Evolutionary conservation across 345 rosid genomes (phyloP).

Genomic region (Excoecaria agallocha): DNA sequence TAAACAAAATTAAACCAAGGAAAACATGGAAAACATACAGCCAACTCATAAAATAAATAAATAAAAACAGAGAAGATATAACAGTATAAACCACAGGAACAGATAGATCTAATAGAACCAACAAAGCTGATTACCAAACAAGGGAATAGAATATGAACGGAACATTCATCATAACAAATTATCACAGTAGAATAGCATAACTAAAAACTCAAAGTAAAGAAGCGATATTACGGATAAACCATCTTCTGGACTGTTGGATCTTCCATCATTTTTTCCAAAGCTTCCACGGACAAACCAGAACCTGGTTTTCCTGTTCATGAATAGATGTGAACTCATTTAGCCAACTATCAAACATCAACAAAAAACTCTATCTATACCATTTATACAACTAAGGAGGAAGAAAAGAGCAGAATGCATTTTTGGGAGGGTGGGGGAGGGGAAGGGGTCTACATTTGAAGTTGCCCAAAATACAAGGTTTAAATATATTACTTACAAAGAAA

Average conservation of each 20-base stretch:
- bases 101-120: neutral
- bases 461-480: no score
- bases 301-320: conserved; percentile 46
- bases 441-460: no score
- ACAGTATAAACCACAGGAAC: neutral
- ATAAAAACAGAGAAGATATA: neutral
- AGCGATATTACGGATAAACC: conserved; percentile 80
- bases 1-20: conserved; percentile 13
- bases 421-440: no score
- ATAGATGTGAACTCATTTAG: conserved; percentile 19
- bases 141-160: neutral
- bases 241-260: conserved; percentile 96
- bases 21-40: neutral
- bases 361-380: neutral
- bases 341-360: conserved; percentile 6
- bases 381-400: neutral
- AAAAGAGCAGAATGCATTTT: neutral
- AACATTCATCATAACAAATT: neutral
- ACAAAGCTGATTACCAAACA: neutral
- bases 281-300: conserved; percentile 67
- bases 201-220: conserved; percentile 4
- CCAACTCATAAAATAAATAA: neutral
- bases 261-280: conserved; percentile 94
- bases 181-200: conserved; percentile 8
- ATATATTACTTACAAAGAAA: no score